A percentile compares a stretch with the other conserved stretches of the same genome.
Conservation (phyloP, 495 filamentous ascomycete genomes). For the Aspergillus nanangensis region DNA sequence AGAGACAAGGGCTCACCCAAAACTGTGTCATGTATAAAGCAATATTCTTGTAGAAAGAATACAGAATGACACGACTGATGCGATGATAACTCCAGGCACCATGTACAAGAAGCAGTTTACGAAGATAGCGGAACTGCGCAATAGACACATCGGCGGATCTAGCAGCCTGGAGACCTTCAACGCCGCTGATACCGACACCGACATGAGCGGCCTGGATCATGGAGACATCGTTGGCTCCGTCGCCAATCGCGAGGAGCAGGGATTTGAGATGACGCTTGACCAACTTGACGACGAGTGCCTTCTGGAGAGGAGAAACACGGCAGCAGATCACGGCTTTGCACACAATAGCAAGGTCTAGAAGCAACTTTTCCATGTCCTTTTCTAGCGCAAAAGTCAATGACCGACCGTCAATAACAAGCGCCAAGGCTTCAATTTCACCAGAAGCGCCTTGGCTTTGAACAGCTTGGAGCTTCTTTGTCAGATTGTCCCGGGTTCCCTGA, state of each 20-base stretch:
- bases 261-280: constrained; percentile 94
- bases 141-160: constrained; percentile 95
- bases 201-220: constrained; percentile 99
- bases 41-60: constrained; percentile 99
- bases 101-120: constrained; percentile 93
- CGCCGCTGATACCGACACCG: constrained; percentile 94
- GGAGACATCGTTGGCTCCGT: constrained; percentile 97
- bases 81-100: constrained; percentile 98
- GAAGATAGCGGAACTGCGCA: constrained; percentile 92
- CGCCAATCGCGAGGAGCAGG: constrained; percentile 91
- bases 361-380: constrained; percentile 87
- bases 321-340: constrained; percentile 99
- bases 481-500: constrained; percentile 70
- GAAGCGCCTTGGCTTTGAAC: constrained; percentile 70
- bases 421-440: constrained; percentile 80
- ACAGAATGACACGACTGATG: constrained; percentile 92
- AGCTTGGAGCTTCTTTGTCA: constrained; percentile 89
- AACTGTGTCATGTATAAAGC: constrained; percentile 98
- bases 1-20: constrained; percentile 78
- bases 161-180: constrained; percentile 98
- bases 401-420: constrained; percentile 95
- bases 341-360: constrained; percentile 88
- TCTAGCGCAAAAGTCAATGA: constrained; percentile 93
- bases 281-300: constrained; percentile 96
- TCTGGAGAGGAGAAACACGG: constrained; percentile 98